These are phyloP conservation scores for Myotisia sp. DNA, from an alignment of 2,329 filamentous ascomycete genomes.

Conservation along the genomic window DNA sequence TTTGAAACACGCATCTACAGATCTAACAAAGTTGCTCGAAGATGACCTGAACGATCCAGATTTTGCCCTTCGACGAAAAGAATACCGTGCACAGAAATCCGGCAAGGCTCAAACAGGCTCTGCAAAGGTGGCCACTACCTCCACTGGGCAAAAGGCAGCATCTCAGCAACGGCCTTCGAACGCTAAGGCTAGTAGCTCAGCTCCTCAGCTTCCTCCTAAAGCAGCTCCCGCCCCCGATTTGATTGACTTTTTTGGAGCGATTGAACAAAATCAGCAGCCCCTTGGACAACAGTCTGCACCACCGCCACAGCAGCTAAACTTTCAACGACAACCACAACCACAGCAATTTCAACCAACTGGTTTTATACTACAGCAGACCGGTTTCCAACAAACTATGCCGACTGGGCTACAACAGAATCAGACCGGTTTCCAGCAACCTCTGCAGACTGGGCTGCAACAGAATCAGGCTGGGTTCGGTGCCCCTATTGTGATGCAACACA, in stretches of 20 bases:
- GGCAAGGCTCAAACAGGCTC: slow-evolving; percentile 45
- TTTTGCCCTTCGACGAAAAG: slow-evolving; percentile 82
- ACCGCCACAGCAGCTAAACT: slow-evolving; percentile 25
- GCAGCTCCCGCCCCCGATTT: slow-evolving; percentile 48
- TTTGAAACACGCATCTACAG: slow-evolving; percentile 90
- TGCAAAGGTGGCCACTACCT: slow-evolving; percentile 21
- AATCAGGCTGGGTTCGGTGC: slow-evolving; percentile 17
- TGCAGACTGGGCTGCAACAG: slow-evolving; percentile 8
- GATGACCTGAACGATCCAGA: slow-evolving; percentile 91
- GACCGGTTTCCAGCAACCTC: slow-evolving; percentile 18
- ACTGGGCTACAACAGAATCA: slow-evolving; percentile 12
- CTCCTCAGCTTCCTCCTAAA: slow-evolving; percentile 18
- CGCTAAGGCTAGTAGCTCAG: slow-evolving; percentile 15
- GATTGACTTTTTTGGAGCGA: slow-evolving; percentile 90
- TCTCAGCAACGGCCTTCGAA: slow-evolving; percentile 25
- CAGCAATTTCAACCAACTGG: slow-evolving; percentile 19
- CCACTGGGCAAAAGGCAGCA: slow-evolving; percentile 2
- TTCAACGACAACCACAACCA: slow-evolving; percentile 8
- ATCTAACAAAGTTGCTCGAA: slow-evolving; percentile 73
- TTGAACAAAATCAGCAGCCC: slow-evolving; percentile 72
- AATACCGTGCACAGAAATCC: slow-evolving; percentile 80
- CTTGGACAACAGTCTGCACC: slow-evolving; percentile 37
- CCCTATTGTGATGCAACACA: slow-evolving; percentile 16
- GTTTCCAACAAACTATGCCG: slow-evolving; percentile 17
- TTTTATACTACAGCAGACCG: slow-evolving; percentile 7